Base-by-base conservation (phyloP, 495 filamentous ascomycete genomes). In the Neurospora sp. region DNA sequence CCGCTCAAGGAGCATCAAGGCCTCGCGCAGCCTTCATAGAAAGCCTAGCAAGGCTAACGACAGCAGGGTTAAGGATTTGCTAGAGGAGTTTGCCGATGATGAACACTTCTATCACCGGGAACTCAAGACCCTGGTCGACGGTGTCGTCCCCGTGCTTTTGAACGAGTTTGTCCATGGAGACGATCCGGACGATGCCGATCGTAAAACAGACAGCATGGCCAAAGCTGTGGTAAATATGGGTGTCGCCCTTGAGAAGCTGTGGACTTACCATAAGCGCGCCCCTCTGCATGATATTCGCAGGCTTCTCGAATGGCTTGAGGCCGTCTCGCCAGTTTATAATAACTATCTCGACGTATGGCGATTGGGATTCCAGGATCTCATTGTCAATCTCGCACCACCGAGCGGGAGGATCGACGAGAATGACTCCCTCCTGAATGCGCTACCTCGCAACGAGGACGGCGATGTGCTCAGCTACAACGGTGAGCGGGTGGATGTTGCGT, bases 161-260 rank as follows among this genome's bases (percentile, higher is more conserved):
- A 92, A 87, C 11, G 94, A 94, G 74, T 93, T 97, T 23, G 72
- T 97, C 89, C 71, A 92, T 87, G 78, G 90, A 85, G 90, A 91
- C 71, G 87, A 90, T 23, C 88, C 87, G 5, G 84, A 89, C 69
- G 89, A 89, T 16, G 90, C 90, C 71, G 89, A 89, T 40, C 74
- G 76, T 10, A 83, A 81, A 70, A 79, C 80, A 18, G 83, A 84
- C 70, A 77, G 80, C 14, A 77, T 94, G 75, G 94, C 92, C 10
- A 92, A 92, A 77, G 92, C 95, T 7, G 97, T 99, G 69, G 89
- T 98, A 23, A 91, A 94, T 76, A 98, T 99, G 95, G 96, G 96
- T 6, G 87, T 98, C 70, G 89, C 91, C 14, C 87, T 98, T 7
- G 94, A 99, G 79, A 90, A 92, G 70, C 82, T 99, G 41, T 93